Evolutionary conservation across 225 moss, liverwort and hornwort genomes (phyloP), one percentile per base, ranked within the genome.

Genomic region (Pseudoscleropodium purum): DNA sequence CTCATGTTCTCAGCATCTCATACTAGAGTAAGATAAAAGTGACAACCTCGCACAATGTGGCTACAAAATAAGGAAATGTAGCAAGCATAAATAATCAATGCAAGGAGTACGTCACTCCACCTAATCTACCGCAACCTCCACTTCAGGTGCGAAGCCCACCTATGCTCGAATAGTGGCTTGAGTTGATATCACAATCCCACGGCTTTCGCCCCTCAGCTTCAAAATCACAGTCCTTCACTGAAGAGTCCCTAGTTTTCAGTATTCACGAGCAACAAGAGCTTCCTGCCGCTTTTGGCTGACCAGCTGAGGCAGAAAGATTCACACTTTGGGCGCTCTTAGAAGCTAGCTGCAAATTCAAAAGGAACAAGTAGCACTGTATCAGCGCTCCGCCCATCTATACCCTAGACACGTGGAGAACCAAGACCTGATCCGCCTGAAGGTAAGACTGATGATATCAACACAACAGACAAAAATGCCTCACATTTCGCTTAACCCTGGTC

Each of bases 251-350:
- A 82, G 31, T 81, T 88, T 82, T 75, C 69, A 85, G 82, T 79
- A 62, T 79, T 91, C 76, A 87, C 34, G 94, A 93, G 92, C 93
- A 93, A 86, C 94, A 94, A 80, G 93, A 78, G 88, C 96, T 93
- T 85, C 93, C 92, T 79, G 98, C 96, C 81, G 96, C 77, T 90
- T 96, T 96, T 89, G 93, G 85, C 89, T 95, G 96, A 88, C 93
- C 92, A 90, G 89, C 88, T 88, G 92, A 79, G 74, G 94, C 91
- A 85, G 90, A 90, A 76, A 93, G 94, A 73, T 93, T 92, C 73
- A 96, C 95, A 79, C 95, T 93, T 54, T 91, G 94, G 91, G 91
- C 92, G 67, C 90, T 91, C 91, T 94, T 96, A 80, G 93, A 90
- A 69, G 95, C 90, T 59, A 93, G 94, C 98, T 96, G 95, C 91